Percentiles rank a stretch among this genome's conserved stretches.
Conservation (phyloP, 2,329 filamentous ascomycete genomes). For the Talaromyces rugulosus region DNA sequence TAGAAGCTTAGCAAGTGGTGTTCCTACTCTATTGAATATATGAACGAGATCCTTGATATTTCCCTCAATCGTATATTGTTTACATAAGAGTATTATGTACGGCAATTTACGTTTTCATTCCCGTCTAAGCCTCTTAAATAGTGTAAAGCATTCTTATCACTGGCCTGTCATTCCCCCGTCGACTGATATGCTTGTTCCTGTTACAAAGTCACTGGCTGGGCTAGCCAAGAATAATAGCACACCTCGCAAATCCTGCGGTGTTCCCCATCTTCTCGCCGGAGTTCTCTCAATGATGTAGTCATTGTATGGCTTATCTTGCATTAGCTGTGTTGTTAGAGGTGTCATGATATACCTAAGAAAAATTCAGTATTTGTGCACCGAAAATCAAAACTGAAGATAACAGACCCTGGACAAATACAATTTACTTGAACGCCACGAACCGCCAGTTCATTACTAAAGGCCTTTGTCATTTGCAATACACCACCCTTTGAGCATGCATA, state of each 20-base stretch:
- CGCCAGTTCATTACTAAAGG: conserved; percentile 75
- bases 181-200: conserved; percentile 13
- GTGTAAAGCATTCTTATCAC: not conserved
- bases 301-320: not conserved
- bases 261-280: conserved; percentile 18
- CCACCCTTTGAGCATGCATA: conserved; percentile 78
- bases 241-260: conserved; percentile 18
- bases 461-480: conserved; percentile 73
- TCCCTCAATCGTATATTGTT: too few relatives aligned
- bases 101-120: too few relatives aligned
- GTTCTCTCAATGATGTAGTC: not conserved
- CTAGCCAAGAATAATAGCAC: conserved; percentile 19
- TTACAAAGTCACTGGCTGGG: conserved; percentile 18
- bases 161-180: not conserved
- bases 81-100: too few relatives aligned
- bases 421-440: conserved; percentile 70
- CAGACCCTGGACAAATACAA: not conserved
- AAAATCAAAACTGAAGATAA: too few relatives aligned
- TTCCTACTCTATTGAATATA: not conserved
- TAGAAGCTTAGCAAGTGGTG: not conserved
- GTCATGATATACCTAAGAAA: not conserved
- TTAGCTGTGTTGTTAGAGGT: not conserved
- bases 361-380: not conserved
- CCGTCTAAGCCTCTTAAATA: not conserved
- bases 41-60: too few relatives aligned